phyloP scores from a whole-genome alignment of 805 yeast species.

The Saccharomycopsis sp. region DNA sequence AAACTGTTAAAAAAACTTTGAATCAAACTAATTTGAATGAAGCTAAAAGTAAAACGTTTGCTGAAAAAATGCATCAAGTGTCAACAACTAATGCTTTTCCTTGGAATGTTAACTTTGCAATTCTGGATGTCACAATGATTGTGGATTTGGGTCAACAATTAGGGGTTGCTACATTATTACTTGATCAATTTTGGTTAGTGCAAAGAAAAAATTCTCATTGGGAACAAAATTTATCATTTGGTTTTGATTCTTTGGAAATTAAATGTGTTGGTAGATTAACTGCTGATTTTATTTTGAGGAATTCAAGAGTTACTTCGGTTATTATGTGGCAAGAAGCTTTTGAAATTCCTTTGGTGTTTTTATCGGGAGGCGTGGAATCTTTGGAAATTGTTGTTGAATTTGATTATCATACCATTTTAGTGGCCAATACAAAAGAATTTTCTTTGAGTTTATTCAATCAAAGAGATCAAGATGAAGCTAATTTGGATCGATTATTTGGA shows the following conservation, averaged over 20 bases:
- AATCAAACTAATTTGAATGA: neutral
- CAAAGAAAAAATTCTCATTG: conserved; percentile 56
- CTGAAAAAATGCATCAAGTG: conserved; percentile 42
- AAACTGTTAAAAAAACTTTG: neutral
- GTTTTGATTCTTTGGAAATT: conserved; percentile 41
- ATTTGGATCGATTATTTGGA: conserved; percentile 54
- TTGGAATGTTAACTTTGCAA: conserved; percentile 53
- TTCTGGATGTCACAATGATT: conserved; percentile 40
- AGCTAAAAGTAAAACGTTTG: conserved; percentile 26
- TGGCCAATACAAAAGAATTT: conserved; percentile 40
- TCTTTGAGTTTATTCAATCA: conserved; percentile 59
- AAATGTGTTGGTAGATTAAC: conserved; percentile 71
- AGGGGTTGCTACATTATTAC: conserved; percentile 47
- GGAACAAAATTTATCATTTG: conserved; percentile 61
- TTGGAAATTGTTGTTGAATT: conserved; percentile 56
- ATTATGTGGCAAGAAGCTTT: conserved; percentile 55
- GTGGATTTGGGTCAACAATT: conserved; percentile 79
- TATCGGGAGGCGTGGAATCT: conserved; percentile 45
- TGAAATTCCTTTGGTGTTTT: conserved; percentile 54
- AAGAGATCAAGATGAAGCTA: conserved; percentile 33
- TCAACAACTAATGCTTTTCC: conserved; percentile 60
- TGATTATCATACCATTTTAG: conserved; percentile 78
- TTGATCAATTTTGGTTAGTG: conserved; percentile 58
- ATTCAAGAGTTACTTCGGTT: conserved; percentile 48
- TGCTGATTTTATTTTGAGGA: conserved; percentile 45